Evolutionary conservation across 2,329 filamentous ascomycete species (phyloP).

Genomic region (Fusarium coicis): DNA sequence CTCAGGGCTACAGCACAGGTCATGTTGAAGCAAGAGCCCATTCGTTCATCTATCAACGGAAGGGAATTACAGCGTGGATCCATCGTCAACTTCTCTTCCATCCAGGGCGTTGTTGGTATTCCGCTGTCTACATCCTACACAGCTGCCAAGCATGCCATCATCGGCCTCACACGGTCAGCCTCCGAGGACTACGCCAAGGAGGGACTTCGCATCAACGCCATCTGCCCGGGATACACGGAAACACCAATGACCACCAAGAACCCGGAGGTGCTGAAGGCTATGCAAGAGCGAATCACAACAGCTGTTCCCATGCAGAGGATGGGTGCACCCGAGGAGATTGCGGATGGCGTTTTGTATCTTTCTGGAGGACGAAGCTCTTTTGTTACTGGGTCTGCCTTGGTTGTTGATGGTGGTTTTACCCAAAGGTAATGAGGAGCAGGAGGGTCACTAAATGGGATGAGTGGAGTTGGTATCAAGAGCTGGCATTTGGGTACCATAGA

Average conservation of each 20-base stretch:
- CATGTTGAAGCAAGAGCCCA: constrained; percentile 57
- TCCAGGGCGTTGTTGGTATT: constrained; percentile 31
- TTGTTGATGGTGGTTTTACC: constrained; percentile 35
- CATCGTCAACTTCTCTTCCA: constrained; percentile 35
- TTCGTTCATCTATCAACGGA: constrained; percentile 49
- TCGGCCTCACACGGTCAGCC: constrained; percentile 45
- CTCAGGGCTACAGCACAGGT: constrained; percentile 52
- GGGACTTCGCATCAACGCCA: constrained; percentile 53
- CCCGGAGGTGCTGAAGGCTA: constrained; percentile 43
- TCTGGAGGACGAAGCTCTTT: constrained; percentile 38
- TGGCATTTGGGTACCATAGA: too few species aligned
- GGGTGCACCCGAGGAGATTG: constrained; percentile 45
- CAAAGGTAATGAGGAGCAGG: constrained; percentile 8
- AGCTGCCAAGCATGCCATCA: constrained; percentile 31
- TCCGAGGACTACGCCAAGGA: constrained; percentile 55
- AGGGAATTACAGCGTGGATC: constrained; percentile 28
- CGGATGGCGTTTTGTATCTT: constrained; percentile 44
- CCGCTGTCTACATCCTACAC: constrained; percentile 34
- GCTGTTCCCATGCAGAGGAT: constrained; percentile 46
- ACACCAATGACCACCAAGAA: constrained; percentile 46
- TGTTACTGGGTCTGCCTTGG: constrained; percentile 33
- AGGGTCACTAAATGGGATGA: accelerated
- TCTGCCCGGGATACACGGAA: constrained; percentile 47
- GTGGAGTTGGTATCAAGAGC: too few species aligned
- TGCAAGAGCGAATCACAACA: constrained; percentile 33